A percentile compares a stretch with the other conserved stretches of the same genome.
Evolutionary conservation across 257 asterid species (phyloP).

Genomic region (Buddleja alternifolia): DNA sequence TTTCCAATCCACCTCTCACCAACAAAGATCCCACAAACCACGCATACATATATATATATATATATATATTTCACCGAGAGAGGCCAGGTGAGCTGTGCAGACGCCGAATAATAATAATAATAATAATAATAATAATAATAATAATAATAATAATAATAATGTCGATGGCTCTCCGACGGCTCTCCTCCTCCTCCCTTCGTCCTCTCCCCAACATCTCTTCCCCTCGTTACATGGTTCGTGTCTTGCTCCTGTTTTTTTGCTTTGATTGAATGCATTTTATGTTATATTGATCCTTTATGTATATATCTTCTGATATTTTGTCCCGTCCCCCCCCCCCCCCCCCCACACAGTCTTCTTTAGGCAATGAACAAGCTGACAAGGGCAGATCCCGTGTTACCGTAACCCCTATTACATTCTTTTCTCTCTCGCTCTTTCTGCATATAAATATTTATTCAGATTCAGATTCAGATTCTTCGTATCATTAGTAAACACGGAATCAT

Average conservation of each 20-base stretch:
- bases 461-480: background rate
- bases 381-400: constrained; percentile 68
- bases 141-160: constrained; percentile 33
- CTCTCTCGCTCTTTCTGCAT: background rate
- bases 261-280: too few relatives aligned
- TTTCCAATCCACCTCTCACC: background rate
- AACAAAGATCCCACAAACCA: constrained; percentile 8
- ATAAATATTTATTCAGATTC: too few relatives aligned
- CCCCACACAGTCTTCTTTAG: constrained; percentile 64
- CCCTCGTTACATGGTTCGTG: constrained; percentile 55
- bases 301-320: background rate
- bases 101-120: constrained; percentile 27
- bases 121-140: constrained; percentile 34
- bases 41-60: too few relatives aligned
- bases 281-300: background rate
- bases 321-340: background rate
- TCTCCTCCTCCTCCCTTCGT: constrained; percentile 54
- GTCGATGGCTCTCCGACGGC: constrained; percentile 70
- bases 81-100: background rate
- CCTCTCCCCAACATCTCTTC: constrained; percentile 44
- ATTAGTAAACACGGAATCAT: background rate
- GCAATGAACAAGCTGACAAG: constrained; percentile 62
- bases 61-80: background rate
- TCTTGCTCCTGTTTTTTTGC: too few relatives aligned
- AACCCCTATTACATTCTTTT: constrained; percentile 1